Evolutionary conservation across 805 yeast genomes (phyloP).

Genomic region (Wickerhamiella dianesei): DNA sequence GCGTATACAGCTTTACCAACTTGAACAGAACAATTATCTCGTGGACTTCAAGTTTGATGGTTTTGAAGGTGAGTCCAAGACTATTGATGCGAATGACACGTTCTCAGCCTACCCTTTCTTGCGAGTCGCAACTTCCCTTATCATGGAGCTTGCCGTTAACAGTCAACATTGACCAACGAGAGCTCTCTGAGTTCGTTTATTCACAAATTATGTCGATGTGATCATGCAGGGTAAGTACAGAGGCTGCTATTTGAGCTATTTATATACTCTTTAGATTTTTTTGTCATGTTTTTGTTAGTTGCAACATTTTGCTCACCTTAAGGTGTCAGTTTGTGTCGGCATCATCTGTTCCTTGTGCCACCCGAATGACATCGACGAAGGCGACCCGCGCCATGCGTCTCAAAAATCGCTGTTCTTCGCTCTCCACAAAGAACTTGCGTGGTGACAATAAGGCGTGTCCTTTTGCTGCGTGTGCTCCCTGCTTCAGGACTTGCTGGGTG

Average conservation of each 20-base stretch:
- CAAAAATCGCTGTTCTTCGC: conserved; percentile 5
- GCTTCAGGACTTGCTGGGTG: conserved; percentile 9
- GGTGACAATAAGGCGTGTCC: neutral
- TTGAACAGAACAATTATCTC: conserved; percentile 88
- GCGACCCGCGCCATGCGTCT: conserved; percentile 5
- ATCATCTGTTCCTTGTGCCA: neutral
- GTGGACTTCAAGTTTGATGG: conserved; percentile 98
- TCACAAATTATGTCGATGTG: too few species aligned
- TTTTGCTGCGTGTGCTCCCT: conserved; percentile 14
- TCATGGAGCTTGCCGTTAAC: conserved; percentile 94
- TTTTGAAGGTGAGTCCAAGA: conserved; percentile 47
- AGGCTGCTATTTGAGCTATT: neutral
- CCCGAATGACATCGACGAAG: conserved; percentile 2
- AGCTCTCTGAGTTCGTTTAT: too few species aligned
- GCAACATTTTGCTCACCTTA: too few species aligned
- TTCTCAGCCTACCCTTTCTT: conserved; percentile 91
- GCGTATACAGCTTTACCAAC: conserved; percentile 91
- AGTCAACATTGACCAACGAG: conserved; percentile 54
- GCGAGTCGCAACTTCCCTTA: conserved; percentile 79
- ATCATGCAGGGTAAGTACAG: too few species aligned
- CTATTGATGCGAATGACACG: conserved; percentile 53
- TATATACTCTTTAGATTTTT: neutral
- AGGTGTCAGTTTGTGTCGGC: neutral
- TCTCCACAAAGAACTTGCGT: conserved; percentile 3
- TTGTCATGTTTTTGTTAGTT: too few species aligned